Conservation (phyloP, 106 monocot genomes). For the Dioscorea dumetorum region DNA sequence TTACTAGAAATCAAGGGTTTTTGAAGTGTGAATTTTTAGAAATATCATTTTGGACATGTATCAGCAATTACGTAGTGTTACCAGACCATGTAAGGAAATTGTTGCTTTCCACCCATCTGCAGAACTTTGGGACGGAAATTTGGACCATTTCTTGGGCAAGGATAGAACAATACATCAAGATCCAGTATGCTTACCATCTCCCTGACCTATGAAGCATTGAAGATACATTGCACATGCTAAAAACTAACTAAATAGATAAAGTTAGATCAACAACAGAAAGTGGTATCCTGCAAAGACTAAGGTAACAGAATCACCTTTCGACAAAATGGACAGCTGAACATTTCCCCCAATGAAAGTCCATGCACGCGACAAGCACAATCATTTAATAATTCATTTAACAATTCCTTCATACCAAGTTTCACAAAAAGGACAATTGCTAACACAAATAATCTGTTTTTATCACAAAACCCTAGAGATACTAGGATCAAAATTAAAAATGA, state of each 20-base stretch:
- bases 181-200: conserved; percentile 82
- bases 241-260: neutral
- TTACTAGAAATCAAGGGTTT: neutral
- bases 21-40: neutral
- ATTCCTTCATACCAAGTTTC: too few relatives aligned
- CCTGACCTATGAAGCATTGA: conserved; percentile 59
- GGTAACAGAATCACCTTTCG: conserved; percentile 60
- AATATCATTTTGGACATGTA: neutral
- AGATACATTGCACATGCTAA: neutral
- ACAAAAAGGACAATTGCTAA: too few relatives aligned
- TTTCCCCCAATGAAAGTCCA: conserved; percentile 7
- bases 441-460: too few relatives aligned
- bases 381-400: too few relatives aligned
- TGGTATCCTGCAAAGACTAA: neutral
- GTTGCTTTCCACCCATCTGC: conserved; percentile 89
- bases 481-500: neutral
- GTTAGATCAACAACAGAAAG: neutral
- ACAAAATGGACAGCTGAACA: conserved; percentile 91
- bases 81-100: conserved; percentile 93
- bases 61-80: neutral
- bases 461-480: neutral
- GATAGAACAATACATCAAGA: conserved; percentile 91
- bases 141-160: conserved; percentile 91
- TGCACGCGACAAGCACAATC: conserved; percentile 16
- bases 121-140: conserved; percentile 80